Evolutionary conservation across 78 protist species (phyloP).

Genomic region (Dictyostelium brefeldianum): DNA sequence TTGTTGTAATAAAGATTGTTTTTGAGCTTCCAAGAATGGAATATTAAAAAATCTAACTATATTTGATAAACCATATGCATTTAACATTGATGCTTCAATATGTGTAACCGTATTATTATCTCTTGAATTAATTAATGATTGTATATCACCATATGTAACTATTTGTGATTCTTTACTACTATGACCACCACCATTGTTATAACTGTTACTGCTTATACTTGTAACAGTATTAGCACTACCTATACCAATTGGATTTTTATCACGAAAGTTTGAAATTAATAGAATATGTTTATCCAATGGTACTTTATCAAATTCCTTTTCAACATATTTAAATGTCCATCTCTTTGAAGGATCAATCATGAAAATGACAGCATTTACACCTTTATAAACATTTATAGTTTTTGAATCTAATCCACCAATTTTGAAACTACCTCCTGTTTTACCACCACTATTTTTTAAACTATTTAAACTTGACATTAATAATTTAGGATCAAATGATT

Average conservation of each 20-base stretch:
- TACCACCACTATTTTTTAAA: neutral
- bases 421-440: constrained; percentile 56
- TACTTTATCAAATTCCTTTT: constrained; percentile 45
- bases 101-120: constrained; percentile 3
- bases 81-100: constrained; percentile 73
- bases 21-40: constrained; percentile 48
- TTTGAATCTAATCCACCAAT: constrained; percentile 56
- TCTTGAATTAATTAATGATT: constrained; percentile 13
- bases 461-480: neutral
- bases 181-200: neutral
- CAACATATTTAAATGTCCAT: constrained; percentile 69
- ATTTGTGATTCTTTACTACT: neutral
- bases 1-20: constrained; percentile 18
- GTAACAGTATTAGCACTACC: neutral
- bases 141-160: constrained; percentile 13
- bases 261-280: constrained; percentile 49
- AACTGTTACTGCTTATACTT: neutral
- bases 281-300: constrained; percentile 43
- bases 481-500: neutral
- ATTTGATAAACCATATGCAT: constrained; percentile 57
- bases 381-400: constrained; percentile 66
- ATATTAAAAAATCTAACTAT: constrained; percentile 60
- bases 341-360: constrained; percentile 72
- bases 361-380: constrained; percentile 46
- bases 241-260: constrained; percentile 40